Evolutionary conservation across 768 basidiomycete genomes (phyloP), one percentile per base, ranked within the genome.

Genomic region (Agaricus bisporus): DNA sequence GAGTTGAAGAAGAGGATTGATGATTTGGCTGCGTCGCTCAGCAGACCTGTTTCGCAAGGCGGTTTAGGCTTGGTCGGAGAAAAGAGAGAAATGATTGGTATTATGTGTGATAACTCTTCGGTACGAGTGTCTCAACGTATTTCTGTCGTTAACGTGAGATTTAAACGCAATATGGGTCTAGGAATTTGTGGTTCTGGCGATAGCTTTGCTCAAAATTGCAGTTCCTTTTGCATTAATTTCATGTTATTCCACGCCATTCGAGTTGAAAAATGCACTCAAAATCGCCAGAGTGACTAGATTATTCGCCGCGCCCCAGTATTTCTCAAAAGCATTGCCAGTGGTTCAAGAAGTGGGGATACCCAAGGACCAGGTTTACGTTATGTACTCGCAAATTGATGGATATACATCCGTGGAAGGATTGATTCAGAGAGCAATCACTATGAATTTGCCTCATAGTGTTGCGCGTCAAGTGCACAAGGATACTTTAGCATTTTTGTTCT

Each of bases 31-130:
- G 84, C 83, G 0, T 81, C 78, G 0, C 69, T 88, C 10, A 76
- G 68, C 1, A 63, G 68, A 17, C 72, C 77, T 6, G 51, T 68
- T 15, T 57, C 66, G 0, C 61, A 73, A 14, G 84, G 84, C 1
- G 85, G 87, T 0, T 68, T 86, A 2, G 83, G 77, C 0, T 61
- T 89, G 10, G 59, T 64, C 5, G 62, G 66, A 0, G 70, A 70
- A 41, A 69, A 75, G 20, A 72, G 71, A 0, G 82, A 85, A 50
- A 77, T 87, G 22, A 72, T 88, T 25, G 88, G 85, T 5, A 77
- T 90, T 14, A 75, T 88, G 61, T 79, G 79, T 64, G 75, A 83
- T 44, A 90, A 89, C 61, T 82, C 78, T 36, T 62, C 82, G 63
- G 88, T 86, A 67, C 59, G 80, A 18, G 12, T 22, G 2, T 35